Percentiles rank a stretch among this genome's conserved stretches.
Conservation (phyloP, 345 rosid species). For the Brassica carinata region DNA sequence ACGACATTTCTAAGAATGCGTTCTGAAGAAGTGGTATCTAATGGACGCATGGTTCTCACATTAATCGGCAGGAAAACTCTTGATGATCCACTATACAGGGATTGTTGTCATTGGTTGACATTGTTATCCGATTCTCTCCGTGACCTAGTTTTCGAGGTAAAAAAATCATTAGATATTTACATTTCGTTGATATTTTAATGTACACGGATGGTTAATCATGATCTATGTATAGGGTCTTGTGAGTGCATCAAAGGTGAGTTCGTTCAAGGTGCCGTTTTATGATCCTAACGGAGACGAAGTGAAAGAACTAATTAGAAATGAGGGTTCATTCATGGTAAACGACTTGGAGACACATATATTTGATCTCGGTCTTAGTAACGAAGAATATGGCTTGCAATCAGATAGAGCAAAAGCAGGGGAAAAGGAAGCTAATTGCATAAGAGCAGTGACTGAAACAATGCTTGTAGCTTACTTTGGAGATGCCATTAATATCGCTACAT, state of each 20-base stretch:
- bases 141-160: too few species aligned
- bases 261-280: slow-evolving; percentile 44
- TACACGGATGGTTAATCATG: too few species aligned
- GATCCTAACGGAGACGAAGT: slow-evolving; percentile 35
- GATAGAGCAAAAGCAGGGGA: neutral
- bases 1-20: slow-evolving; percentile 44
- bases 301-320: slow-evolving; percentile 26
- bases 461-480: slow-evolving; percentile 53
- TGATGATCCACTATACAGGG: too few species aligned
- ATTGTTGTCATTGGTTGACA: too few species aligned
- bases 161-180: too few species aligned
- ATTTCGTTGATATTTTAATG: too few species aligned
- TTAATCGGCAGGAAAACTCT: too few species aligned
- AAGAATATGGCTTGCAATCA: slow-evolving; percentile 16
- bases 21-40: neutral
- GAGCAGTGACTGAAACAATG: slow-evolving; percentile 64
- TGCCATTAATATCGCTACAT: slow-evolving; percentile 40
- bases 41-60: too few species aligned
- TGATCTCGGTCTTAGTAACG: slow-evolving; percentile 10
- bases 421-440: slow-evolving; percentile 43
- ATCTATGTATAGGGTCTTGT: too few species aligned
- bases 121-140: too few species aligned
- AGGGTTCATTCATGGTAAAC: slow-evolving; percentile 42
- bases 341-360: slow-evolving; percentile 21
- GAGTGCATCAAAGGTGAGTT: neutral